These are phyloP conservation scores for Grosmannia serpens DNA, from an alignment of 2,329 filamentous ascomycete genomes.

Conservation along the genomic window DNA sequence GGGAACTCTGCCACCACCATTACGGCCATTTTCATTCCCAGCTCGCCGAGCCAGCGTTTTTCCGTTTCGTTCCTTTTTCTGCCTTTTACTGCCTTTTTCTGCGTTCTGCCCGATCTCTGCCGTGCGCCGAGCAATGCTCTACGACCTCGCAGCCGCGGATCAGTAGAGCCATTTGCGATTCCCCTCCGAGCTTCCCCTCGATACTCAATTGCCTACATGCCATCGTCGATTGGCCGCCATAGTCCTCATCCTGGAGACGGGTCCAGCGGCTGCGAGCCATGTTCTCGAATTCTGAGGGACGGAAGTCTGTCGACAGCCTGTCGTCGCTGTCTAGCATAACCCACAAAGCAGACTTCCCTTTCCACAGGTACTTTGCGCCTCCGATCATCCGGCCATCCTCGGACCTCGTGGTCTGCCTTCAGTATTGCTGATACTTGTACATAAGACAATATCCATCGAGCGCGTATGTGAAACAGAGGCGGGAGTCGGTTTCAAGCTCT, in stretches of 20 bases:
- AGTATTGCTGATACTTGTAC: neutral
- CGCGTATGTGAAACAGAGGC: conserved; percentile 36
- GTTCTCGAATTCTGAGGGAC: conserved; percentile 46
- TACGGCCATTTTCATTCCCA: neutral
- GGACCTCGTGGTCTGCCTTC: neutral
- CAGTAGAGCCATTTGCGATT: neutral
- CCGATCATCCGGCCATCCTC: neutral
- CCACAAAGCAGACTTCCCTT: conserved; percentile 44
- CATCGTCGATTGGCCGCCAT: neutral
- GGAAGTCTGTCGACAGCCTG: conserved; percentile 56
- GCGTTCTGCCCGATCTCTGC: neutral
- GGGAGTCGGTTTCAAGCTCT: conserved; percentile 80
- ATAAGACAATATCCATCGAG: neutral
- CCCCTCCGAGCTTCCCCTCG: neutral
- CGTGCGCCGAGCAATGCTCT: neutral
- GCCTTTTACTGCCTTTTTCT: neutral
- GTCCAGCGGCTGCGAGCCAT: conserved; percentile 26
- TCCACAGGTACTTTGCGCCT: conserved; percentile 36
- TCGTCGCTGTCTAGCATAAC: conserved; percentile 33
- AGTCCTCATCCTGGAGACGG: conserved; percentile 1
- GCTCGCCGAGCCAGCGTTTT: neutral
- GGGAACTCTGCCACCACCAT: neutral
- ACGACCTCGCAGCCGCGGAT: neutral
- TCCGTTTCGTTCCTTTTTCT: neutral
- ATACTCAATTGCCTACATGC: conserved; percentile 5